Evolutionary conservation across 2,329 filamentous ascomycete species (phyloP).

Genomic region (Penicillium corylophilum): DNA sequence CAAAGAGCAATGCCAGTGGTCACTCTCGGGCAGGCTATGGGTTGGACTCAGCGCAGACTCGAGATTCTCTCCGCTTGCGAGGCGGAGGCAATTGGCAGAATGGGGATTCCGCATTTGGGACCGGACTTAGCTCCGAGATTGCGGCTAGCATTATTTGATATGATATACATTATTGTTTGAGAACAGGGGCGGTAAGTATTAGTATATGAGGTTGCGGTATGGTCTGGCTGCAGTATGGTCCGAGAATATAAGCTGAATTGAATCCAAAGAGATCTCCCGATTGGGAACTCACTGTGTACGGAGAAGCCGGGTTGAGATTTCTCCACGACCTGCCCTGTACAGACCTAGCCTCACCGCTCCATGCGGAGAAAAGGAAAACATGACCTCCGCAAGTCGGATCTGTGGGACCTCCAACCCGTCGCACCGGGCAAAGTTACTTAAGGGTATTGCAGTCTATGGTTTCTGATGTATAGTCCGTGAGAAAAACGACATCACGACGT

Average conservation of each 20-base stretch:
- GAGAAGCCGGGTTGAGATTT: neutral
- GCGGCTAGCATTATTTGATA: neutral
- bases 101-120: slow-evolving; percentile 14
- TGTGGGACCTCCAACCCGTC: neutral
- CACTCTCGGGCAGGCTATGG: neutral
- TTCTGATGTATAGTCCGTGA: neutral
- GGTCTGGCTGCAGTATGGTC: neutral
- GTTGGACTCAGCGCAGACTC: slow-evolving; percentile 10
- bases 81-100: slow-evolving; percentile 37
- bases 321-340: neutral
- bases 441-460: neutral
- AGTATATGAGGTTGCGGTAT: neutral
- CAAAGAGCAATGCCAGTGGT: slow-evolving; percentile 5
- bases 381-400: slow-evolving; percentile 13
- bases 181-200: neutral
- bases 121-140: slow-evolving; percentile 11
- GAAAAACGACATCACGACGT: no score
- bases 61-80: slow-evolving; percentile 21
- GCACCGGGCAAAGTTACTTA: slow-evolving; percentile 5
- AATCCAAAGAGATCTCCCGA: neutral
- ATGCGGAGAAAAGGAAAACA: slow-evolving; percentile 17
- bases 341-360: slow-evolving; percentile 17
- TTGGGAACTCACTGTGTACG: neutral
- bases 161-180: neutral
- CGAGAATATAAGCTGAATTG: neutral